A percentile compares a stretch with the other conserved stretches of the same genome.
These are phyloP conservation scores for Noccaea bulbosa DNA, from an alignment of 345 rosid genomes.

Conservation along the genomic window DNA sequence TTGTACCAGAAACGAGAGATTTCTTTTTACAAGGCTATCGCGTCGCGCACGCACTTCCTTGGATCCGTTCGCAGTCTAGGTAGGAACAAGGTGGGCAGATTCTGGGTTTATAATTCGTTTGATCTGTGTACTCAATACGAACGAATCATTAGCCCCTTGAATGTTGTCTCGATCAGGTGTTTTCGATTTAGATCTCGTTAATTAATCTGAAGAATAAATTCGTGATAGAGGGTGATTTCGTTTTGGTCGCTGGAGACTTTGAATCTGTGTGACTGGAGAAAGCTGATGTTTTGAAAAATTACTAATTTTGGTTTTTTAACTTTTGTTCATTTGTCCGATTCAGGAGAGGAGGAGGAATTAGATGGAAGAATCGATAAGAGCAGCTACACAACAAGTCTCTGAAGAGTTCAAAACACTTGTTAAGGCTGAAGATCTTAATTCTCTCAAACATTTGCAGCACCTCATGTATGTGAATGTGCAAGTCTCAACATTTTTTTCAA, in stretches of 20 bases:
- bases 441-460: slow-evolving; percentile 74
- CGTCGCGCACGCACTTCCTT: not conserved
- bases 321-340: no score
- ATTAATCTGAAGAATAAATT: not conserved
- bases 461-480: slow-evolving; percentile 57
- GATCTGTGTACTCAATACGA: not conserved
- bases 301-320: no score
- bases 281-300: no score
- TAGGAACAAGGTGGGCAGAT: slow-evolving; percentile 1
- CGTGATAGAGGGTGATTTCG: not conserved
- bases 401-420: slow-evolving; percentile 80
- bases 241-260: not conserved
- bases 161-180: not conserved
- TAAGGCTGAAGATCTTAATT: slow-evolving; percentile 54
- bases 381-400: slow-evolving; percentile 68
- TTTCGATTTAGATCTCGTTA: slow-evolving; percentile 2
- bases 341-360: slow-evolving; percentile 10
- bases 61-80: not conserved
- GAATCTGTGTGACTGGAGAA: not conserved
- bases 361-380: slow-evolving; percentile 57
- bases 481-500: no score
- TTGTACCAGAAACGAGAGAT: not conserved
- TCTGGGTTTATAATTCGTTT: not conserved
- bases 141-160: not conserved
- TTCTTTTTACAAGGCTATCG: not conserved